These are phyloP conservation scores for Kodamaea laetipori DNA, from an alignment of 805 yeast genomes.

Conservation along the genomic window DNA sequence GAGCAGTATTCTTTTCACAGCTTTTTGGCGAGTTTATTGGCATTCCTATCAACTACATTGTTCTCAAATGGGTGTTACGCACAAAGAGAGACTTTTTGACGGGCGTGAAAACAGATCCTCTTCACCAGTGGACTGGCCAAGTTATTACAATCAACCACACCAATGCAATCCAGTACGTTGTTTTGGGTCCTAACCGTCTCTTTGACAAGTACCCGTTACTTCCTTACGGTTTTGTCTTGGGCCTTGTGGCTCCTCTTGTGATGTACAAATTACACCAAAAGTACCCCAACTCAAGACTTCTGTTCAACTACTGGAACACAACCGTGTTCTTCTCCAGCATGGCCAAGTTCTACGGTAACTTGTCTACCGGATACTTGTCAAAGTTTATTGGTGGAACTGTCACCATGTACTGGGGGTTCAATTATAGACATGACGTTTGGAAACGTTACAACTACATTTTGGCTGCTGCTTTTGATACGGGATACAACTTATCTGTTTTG, in stretches of 20 bases:
- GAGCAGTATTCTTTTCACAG: constrained; percentile 51
- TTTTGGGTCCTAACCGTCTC: constrained; percentile 49
- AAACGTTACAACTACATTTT: constrained; percentile 47
- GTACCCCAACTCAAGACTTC: constrained; percentile 25
- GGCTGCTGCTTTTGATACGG: constrained; percentile 56
- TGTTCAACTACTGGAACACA: constrained; percentile 45
- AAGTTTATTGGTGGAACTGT: constrained; percentile 50
- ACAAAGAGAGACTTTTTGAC: constrained; percentile 40
- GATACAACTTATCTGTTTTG: constrained; percentile 46
- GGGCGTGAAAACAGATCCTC: constrained; percentile 42
- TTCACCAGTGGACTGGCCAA: constrained; percentile 57
- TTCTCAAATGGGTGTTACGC: constrained; percentile 48
- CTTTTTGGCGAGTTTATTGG: constrained; percentile 54
- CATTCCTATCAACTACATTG: constrained; percentile 52
- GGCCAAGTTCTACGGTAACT: constrained; percentile 51
- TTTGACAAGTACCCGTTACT: constrained; percentile 45
- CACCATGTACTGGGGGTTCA: constrained; percentile 48
- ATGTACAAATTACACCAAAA: constrained; percentile 31
- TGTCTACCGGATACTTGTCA: constrained; percentile 51
- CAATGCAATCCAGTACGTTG: constrained; percentile 54
- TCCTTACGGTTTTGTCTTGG: constrained; percentile 48
- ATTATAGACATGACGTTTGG: constrained; percentile 42
- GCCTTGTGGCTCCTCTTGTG: constrained; percentile 39
- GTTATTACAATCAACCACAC: constrained; percentile 42
- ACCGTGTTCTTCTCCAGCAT: constrained; percentile 52